Percentiles rank a stretch among this genome's conserved stretches.
Conservation (phyloP, 257 asterid species). For the Nicotiana sylvestris region DNA sequence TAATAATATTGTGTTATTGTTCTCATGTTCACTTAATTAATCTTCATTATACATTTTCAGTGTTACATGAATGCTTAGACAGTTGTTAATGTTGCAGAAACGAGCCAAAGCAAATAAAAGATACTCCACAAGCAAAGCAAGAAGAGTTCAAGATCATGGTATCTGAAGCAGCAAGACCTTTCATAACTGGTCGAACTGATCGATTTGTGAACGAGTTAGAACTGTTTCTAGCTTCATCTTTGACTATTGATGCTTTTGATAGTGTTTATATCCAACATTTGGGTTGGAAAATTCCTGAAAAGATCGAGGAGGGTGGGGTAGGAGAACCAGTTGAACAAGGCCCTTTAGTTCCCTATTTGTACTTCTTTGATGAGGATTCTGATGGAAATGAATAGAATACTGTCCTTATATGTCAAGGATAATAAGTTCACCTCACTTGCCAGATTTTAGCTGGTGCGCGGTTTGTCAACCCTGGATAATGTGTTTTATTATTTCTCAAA, state of each 20-base stretch:
- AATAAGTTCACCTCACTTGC: background rate
- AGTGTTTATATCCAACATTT: slow-evolving; percentile 46
- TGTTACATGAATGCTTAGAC: background rate
- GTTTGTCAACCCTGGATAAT: background rate
- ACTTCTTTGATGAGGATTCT: slow-evolving; percentile 52
- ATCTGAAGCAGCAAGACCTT: slow-evolving; percentile 56
- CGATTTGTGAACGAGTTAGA: slow-evolving; percentile 59
- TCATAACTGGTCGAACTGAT: slow-evolving; percentile 56
- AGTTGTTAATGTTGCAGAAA: slow-evolving; percentile 38
- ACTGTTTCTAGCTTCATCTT: slow-evolving; percentile 65
- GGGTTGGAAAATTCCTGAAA: slow-evolving; percentile 47
- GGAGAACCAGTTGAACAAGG: slow-evolving; percentile 32
- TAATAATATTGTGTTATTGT: background rate
- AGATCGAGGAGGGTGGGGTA: slow-evolving; percentile 19
- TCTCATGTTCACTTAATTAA: background rate
- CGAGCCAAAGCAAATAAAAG: slow-evolving; percentile 25
- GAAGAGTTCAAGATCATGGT: slow-evolving; percentile 40
- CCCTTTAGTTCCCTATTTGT: slow-evolving; percentile 42
- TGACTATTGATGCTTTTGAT: slow-evolving; percentile 68
- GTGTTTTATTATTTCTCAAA: background rate
- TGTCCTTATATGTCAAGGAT: background rate
- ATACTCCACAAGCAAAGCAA: slow-evolving; percentile 34
- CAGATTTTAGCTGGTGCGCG: background rate
- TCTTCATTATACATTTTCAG: background rate
- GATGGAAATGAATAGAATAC: slow-evolving; percentile 27